A percentile compares a stretch with the other conserved stretches of the same genome.
phyloP scores from a whole-genome alignment of 495 filamentous ascomycete genomes.

The Achaetomiella virescens region DNA sequence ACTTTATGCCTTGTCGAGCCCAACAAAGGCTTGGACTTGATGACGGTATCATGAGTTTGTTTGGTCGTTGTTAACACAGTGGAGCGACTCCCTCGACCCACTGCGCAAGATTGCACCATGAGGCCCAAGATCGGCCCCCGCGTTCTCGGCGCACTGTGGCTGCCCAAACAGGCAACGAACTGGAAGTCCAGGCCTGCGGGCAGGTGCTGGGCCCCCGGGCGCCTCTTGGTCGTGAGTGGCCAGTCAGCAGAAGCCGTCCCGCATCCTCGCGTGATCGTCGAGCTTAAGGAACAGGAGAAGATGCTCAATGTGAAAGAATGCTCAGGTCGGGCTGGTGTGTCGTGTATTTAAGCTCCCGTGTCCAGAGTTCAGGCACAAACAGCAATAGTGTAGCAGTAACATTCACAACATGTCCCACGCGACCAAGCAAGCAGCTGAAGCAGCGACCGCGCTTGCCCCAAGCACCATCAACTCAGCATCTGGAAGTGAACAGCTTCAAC shows the following conservation, averaged over 20 bases:
- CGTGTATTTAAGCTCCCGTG: too few relatives aligned
- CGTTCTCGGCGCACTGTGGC: constrained; percentile 4
- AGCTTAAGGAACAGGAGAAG: neutral
- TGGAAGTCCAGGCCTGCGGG: neutral
- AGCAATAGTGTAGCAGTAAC: too few relatives aligned
- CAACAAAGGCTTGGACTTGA: too few relatives aligned
- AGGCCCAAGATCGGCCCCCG: neutral
- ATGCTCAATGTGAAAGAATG: neutral
- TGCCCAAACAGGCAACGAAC: neutral
- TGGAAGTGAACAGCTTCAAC: too few relatives aligned
- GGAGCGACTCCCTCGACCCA: neutral
- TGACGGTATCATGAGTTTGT: too few relatives aligned
- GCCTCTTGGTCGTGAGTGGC: neutral
- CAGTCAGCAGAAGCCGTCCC: neutral
- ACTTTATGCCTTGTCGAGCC: too few relatives aligned
- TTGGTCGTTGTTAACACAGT: constrained; percentile 5
- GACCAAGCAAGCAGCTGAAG: too few relatives aligned
- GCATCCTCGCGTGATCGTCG: neutral
- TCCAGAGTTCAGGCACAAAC: too few relatives aligned
- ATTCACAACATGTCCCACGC: too few relatives aligned
- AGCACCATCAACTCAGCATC: too few relatives aligned
- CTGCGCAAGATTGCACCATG: neutral
- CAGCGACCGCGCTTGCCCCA: too few relatives aligned
- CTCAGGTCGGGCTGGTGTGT: neutral
- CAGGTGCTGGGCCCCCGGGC: neutral